Conservation (phyloP, 176 grass and related monocot species). For the Puya raimondii region DNA sequence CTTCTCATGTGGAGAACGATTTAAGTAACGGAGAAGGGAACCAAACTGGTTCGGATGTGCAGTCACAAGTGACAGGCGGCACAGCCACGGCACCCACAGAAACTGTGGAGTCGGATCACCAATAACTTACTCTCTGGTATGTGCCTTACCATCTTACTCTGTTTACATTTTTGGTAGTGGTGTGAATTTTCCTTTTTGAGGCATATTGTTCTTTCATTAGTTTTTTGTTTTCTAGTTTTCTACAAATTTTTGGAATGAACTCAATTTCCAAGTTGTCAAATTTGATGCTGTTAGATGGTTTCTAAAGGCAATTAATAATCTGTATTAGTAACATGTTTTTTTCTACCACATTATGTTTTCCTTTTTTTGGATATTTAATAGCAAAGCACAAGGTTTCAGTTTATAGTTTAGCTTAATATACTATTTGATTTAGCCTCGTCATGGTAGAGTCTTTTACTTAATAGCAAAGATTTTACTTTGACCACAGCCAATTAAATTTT, state of each 20-base stretch:
- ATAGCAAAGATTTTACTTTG: too few relatives aligned
- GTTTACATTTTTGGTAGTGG: neutral
- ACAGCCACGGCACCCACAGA: neutral
- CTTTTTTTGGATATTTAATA: too few relatives aligned
- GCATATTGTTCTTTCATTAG: neutral
- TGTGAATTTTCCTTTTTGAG: neutral
- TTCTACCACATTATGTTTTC: too few relatives aligned
- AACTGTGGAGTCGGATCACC: neutral
- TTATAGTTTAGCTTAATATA: too few relatives aligned
- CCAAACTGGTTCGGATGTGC: neutral
- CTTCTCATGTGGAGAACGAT: neutral
- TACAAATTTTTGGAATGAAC: neutral
- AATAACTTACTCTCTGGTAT: neutral
- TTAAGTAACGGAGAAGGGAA: neutral
- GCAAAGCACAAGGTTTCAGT: too few relatives aligned
- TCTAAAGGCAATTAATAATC: neutral
- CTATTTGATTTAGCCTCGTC: too few relatives aligned
- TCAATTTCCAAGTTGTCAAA: neutral
- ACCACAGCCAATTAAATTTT: too few relatives aligned
- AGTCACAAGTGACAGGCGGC: neutral
- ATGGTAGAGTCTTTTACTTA: too few relatives aligned
- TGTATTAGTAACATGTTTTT: neutral
- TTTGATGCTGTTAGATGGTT: neutral
- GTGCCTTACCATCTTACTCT: neutral
- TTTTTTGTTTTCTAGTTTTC: neutral